Evolutionary conservation across 1,284 basidiomycete genomes (phyloP).

Genomic region (Xerocomus amazonicus): DNA sequence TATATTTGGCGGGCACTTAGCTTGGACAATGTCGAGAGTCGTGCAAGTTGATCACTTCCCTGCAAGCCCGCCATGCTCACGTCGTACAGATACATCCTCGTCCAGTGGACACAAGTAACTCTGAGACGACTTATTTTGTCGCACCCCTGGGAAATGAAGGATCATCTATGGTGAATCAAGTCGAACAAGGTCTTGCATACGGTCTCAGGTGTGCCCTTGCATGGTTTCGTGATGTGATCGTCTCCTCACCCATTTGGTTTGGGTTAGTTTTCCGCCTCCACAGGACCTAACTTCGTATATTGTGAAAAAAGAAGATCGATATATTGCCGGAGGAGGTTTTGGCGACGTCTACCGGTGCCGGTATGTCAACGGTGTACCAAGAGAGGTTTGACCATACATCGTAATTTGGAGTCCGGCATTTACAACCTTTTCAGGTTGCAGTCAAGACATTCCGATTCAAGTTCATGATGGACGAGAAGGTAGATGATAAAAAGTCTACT

Average conservation of each 20-base stretch:
- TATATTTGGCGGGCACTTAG: too few species aligned
- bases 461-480: background rate
- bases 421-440: constrained; percentile 8
- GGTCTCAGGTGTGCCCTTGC: background rate
- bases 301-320: background rate
- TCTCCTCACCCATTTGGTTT: background rate
- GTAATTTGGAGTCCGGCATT: background rate
- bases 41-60: too few species aligned
- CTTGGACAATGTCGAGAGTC: too few species aligned
- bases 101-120: too few species aligned
- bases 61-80: too few species aligned
- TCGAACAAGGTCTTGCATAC: background rate
- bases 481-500: background rate
- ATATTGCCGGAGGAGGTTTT: constrained; percentile 3
- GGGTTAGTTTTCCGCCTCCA: background rate
- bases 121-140: too few species aligned
- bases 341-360: constrained; percentile 11
- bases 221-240: background rate
- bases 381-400: background rate
- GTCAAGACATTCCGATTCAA: constrained; percentile 13
- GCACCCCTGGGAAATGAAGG: too few species aligned
- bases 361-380: background rate
- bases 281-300: background rate
- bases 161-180: too few species aligned
- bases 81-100: too few species aligned